A percentile compares a stretch with the other conserved stretches of the same genome.
phyloP scores from a whole-genome alignment of 768 basidiomycete genomes.

The Candolleomyces eurysporus region DNA sequence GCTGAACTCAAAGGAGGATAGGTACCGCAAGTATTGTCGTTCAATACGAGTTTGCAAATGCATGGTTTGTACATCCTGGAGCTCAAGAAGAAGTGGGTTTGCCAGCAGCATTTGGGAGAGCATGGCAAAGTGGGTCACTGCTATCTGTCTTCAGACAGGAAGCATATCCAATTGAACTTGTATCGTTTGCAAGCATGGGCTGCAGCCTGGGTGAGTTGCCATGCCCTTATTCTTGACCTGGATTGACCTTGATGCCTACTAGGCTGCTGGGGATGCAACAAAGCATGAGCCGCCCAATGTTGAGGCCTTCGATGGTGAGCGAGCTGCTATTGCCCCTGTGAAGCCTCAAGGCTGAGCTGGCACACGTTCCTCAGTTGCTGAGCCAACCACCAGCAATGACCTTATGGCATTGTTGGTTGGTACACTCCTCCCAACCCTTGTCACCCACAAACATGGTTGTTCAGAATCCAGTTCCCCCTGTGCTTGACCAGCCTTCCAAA shows the following conservation, averaged over 20 bases:
- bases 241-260: neutral
- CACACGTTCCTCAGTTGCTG: no score
- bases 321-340: neutral
- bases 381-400: no score
- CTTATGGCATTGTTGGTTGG: no score
- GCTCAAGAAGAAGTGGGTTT: neutral
- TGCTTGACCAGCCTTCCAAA: no score
- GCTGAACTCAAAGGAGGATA: no score
- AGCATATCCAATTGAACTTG: neutral
- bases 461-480: no score
- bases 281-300: neutral
- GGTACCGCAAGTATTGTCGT: no score
- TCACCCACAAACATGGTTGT: no score
- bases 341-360: neutral
- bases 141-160: neutral
- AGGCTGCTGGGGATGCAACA: neutral
- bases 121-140: neutral
- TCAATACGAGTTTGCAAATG: no score
- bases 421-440: no score
- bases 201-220: neutral
- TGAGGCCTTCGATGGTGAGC: neutral
- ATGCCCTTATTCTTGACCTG: neutral
- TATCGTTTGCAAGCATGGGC: neutral
- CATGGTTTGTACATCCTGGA: neutral
- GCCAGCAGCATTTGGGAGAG: neutral